phyloP scores from a whole-genome alignment of 2,329 filamentous ascomycete genomes.

The Myriosclerotinia curreyana region DNA sequence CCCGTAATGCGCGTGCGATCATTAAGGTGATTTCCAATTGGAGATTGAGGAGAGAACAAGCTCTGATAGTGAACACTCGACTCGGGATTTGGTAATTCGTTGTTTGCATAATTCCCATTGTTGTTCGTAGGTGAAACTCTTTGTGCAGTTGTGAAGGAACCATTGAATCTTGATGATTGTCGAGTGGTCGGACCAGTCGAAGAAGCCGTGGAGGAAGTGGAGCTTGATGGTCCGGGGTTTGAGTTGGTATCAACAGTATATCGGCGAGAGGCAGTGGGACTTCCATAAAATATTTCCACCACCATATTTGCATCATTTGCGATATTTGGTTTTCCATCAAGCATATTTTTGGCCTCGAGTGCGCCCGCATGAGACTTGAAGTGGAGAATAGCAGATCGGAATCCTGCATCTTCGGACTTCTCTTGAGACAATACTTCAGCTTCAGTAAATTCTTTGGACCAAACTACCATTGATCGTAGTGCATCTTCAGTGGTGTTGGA shows the following conservation, averaged over 20 bases:
- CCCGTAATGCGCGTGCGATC: conserved; percentile 60
- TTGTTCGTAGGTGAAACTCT: conserved; percentile 54
- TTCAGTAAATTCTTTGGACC: conserved; percentile 53
- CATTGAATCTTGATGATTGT: conserved; percentile 52
- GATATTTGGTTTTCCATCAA: conserved; percentile 54
- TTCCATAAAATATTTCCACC: conserved; percentile 54
- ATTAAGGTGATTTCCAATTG: conserved; percentile 67
- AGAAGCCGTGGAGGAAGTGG: conserved; percentile 44
- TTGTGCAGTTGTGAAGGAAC: conserved; percentile 51
- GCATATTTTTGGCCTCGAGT: conserved; percentile 54
- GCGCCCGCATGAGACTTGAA: conserved; percentile 55
- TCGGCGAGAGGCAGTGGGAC: conserved; percentile 43
- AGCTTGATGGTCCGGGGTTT: conserved; percentile 43
- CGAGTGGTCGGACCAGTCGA: conserved; percentile 38
- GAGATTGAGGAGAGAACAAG: conserved; percentile 71
- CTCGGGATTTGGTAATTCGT: conserved; percentile 59
- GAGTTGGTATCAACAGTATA: conserved; percentile 52
- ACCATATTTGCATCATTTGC: conserved; percentile 52
- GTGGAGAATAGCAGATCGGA: conserved; percentile 51
- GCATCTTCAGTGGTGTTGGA: conserved; percentile 53
- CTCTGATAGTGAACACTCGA: conserved; percentile 54
- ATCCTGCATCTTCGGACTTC: conserved; percentile 49
- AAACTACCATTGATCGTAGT: conserved; percentile 56
- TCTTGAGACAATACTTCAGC: conserved; percentile 52
- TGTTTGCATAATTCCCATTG: conserved; percentile 52